phyloP scores from a whole-genome alignment of 2,329 filamentous ascomycete species.

The Annulohypoxylon truncatum region DNA sequence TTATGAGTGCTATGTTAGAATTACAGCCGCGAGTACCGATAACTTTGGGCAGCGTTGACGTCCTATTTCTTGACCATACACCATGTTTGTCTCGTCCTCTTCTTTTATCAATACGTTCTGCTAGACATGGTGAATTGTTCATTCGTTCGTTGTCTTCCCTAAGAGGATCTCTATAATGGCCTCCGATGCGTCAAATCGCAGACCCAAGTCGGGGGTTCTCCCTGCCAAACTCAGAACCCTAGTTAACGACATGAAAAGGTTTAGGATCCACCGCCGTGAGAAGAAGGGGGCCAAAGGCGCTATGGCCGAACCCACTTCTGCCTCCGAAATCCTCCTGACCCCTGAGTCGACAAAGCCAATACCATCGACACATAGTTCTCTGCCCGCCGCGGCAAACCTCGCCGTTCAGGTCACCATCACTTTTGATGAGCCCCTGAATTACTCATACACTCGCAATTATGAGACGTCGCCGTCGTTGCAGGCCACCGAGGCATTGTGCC shows the following conservation, averaged over 20 bases:
- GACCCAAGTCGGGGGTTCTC: slow-evolving; percentile 38
- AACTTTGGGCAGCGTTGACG: slow-evolving; percentile 29
- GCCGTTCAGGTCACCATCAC: slow-evolving; percentile 59
- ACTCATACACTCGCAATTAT: slow-evolving; percentile 60
- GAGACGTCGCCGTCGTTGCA: slow-evolving; percentile 58
- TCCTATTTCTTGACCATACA: slow-evolving; percentile 35
- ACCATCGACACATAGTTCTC: slow-evolving; percentile 33
- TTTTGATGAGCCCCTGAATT: slow-evolving; percentile 59
- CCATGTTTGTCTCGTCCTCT: slow-evolving; percentile 18
- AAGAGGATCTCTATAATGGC: slow-evolving; percentile 35
- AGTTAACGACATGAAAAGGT: slow-evolving; percentile 45
- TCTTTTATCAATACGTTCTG: slow-evolving; percentile 11
- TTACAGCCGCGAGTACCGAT: slow-evolving; percentile 23
- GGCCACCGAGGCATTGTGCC: slow-evolving; percentile 60
- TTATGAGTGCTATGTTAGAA: slow-evolving; percentile 28
- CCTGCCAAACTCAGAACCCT: slow-evolving; percentile 45
- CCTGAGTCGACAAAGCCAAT: slow-evolving; percentile 29
- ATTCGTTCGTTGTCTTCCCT: slow-evolving; percentile 17
- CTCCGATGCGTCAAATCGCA: slow-evolving; percentile 30
- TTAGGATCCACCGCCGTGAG: slow-evolving; percentile 39
- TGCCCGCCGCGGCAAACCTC: slow-evolving; percentile 47
- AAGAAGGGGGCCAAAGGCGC: slow-evolving; percentile 34
- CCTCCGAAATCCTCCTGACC: slow-evolving; percentile 4
- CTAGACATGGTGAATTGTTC: slow-evolving; percentile 27
- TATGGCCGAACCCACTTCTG: slow-evolving; percentile 16